Conservation (phyloP, 306 rosid species). For the Adenanthera pavonina region DNA sequence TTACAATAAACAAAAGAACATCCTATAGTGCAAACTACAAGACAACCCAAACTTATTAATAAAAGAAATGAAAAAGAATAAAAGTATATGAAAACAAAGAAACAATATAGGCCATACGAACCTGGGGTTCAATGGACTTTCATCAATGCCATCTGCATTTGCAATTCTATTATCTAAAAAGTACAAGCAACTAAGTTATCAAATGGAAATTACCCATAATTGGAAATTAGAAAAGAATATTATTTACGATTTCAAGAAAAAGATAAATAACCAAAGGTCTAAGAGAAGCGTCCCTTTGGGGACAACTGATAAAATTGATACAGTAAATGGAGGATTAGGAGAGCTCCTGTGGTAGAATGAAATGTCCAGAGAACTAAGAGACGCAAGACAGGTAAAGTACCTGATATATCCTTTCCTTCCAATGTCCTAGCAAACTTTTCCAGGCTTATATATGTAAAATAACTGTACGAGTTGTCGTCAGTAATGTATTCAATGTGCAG, state of each 20-base stretch:
- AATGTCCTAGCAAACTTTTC: constrained; percentile 64
- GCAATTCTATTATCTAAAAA: constrained; percentile 49
- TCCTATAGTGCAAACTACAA: neutral
- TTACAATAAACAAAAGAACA: neutral
- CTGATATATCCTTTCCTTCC: constrained; percentile 59
- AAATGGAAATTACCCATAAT: constrained; percentile 7
- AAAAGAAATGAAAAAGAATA: constrained; percentile 22
- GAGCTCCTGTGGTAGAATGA: neutral
- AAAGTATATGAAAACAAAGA: constrained; percentile 18
- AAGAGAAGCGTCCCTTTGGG: neutral
- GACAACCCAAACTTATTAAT: neutral
- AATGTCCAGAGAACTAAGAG: neutral
- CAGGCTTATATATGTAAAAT: constrained; percentile 83
- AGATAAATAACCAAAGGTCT: neutral
- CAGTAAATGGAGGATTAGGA: neutral
- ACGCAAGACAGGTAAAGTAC: constrained; percentile 46
- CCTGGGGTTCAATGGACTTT: constrained; percentile 57
- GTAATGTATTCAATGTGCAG: neutral
- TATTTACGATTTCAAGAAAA: constrained; percentile 11
- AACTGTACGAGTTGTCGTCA: constrained; percentile 51
- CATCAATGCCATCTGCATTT: constrained; percentile 40
- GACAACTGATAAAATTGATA: neutral
- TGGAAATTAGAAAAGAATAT: constrained; percentile 28
- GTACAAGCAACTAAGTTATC: constrained; percentile 29
- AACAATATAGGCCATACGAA: constrained; percentile 42